Evolutionary conservation across 768 basidiomycete species (phyloP).

Genomic region (Suillus plorans): DNA sequence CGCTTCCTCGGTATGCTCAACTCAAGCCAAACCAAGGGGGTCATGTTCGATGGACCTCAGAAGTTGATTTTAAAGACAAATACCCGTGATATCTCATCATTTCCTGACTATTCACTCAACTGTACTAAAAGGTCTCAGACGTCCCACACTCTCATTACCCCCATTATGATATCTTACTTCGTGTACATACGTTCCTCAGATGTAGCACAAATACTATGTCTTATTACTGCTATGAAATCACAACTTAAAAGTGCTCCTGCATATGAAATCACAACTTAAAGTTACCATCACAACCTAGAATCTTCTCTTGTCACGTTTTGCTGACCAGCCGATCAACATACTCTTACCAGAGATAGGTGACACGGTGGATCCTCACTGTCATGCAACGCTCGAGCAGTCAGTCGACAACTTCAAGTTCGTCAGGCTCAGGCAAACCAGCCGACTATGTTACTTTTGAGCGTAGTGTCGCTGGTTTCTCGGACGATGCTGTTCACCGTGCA

Average conservation of each 20-base stretch:
- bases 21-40: conserved; percentile 6
- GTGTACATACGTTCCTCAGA: not conserved
- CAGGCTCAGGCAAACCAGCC: conserved; percentile 38
- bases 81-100: not conserved
- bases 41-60: conserved; percentile 25
- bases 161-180: not conserved
- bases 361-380: not conserved
- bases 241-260: not conserved
- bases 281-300: conserved; percentile 2
- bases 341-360: not conserved
- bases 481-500: conserved; percentile 77
- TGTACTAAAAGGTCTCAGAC: not conserved
- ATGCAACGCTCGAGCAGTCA: conserved; percentile 34
- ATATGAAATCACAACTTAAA: not conserved
- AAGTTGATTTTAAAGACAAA: conserved; percentile 5
- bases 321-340: not conserved
- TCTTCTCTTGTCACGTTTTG: not conserved
- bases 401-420: conserved; percentile 16
- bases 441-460: conserved; percentile 96
- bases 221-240: conserved; percentile 1
- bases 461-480: conserved; percentile 71
- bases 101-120: not conserved
- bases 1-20: conserved; percentile 4
- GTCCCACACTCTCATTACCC: not conserved
- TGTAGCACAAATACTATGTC: not conserved